Percentiles rank a stretch among this genome's conserved stretches.
Evolutionary conservation across 2,329 filamentous ascomycete genomes (phyloP).

Genomic region (Alternaria viburni): DNA sequence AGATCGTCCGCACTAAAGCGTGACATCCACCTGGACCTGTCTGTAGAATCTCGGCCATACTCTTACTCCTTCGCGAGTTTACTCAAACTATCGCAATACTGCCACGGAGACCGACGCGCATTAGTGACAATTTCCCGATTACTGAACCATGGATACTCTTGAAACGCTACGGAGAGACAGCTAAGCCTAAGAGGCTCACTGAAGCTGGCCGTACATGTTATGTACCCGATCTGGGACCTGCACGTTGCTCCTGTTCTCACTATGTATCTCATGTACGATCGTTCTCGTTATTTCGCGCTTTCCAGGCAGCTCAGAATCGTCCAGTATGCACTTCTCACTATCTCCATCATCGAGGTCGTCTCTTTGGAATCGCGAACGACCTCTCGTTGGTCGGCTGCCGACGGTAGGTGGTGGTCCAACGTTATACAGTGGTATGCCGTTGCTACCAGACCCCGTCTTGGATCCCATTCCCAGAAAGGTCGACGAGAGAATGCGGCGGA

Average conservation of each 20-base stretch:
- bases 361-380: constrained; percentile 3
- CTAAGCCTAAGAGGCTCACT: not conserved
- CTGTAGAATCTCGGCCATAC: not conserved
- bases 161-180: not conserved
- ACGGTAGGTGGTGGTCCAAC: constrained; percentile 15
- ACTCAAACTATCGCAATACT: not conserved
- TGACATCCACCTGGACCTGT: not conserved
- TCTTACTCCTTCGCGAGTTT: not conserved
- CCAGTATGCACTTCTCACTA: constrained; percentile 29
- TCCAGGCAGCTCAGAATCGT: not conserved
- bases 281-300: constrained; percentile 27
- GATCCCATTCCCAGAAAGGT: constrained; percentile 15
- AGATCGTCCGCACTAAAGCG: not conserved
- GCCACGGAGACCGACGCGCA: not conserved
- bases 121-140: not conserved
- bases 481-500: constrained; percentile 22
- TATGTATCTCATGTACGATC: constrained; percentile 28
- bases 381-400: constrained; percentile 3
- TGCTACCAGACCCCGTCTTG: constrained; percentile 3
- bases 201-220: not conserved
- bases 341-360: constrained; percentile 20
- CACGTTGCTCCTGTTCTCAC: constrained; percentile 2
- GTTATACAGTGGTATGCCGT: constrained; percentile 27
- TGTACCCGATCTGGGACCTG: constrained; percentile 3
- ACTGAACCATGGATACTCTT: not conserved